Base-by-base conservation (phyloP, 371 early-diverging fungal genomes). In the Mucor racemosus region DNA sequence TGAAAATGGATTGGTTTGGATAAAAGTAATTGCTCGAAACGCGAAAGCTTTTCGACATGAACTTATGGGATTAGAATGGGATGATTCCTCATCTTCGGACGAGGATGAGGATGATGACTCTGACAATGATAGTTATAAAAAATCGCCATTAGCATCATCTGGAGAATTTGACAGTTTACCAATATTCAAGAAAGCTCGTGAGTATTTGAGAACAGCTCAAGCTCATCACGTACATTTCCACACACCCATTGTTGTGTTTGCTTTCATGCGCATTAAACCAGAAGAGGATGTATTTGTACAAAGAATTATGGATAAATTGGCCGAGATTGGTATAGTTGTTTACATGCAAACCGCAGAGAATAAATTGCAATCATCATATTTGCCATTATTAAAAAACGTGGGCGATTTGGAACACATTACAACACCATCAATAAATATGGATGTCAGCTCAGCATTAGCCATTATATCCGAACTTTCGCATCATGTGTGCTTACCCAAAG, bases 1-100 rank as follows among this genome's bases (percentile, higher is more conserved):
- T 2, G 79, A 81, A 38, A 59, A 74, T 26, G 88, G 85, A 0
- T 56, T 78, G 38, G 74, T 80, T 7, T 88, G 88, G 88, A 72
- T 86, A 39, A 85, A 85, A 56, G 84, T 86, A 21, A 80, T 81
- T 75, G 84, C 86, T 1, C 73, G 79, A 3, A 81, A 81, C 58
- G 76, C 80, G 17, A 84, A 84, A 62, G 81, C 76, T 2, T 72
- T 84, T 48, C 73, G 84, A 41, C 78, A 78, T 57, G 86, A 84
- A 57, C 64, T 84, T 44, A 77, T 78, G 36, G 85, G 84, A 4
- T 60, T 81, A 9, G 85, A 85, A 56, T 60, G 67, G 48, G 67
- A 68, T 2, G 75, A 73, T 15, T 72, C 73, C 0, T 44, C 42
- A 5, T 60, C 60, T 33, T 42, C 42, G 1, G 7, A 59, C 19